Evolutionary conservation across 2,329 filamentous ascomycete species (phyloP).

Genomic region (Scytalidium lignicola): DNA sequence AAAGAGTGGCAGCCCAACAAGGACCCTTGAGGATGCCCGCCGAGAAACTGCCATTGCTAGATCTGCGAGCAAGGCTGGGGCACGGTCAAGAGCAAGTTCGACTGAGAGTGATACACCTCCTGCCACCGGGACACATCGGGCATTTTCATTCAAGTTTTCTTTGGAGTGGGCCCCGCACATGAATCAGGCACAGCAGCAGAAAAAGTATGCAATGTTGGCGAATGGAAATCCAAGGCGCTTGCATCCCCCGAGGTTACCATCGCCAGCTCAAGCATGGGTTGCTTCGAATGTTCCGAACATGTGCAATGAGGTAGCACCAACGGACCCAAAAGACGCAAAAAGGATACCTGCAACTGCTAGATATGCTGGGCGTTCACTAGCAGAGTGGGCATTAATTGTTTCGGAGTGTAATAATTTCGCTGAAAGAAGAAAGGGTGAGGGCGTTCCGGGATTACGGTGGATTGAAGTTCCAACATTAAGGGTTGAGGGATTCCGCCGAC

Average conservation of each 20-base stretch:
- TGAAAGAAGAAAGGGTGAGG: conserved; percentile 69
- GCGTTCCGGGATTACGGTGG: conserved; percentile 58
- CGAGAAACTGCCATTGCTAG: conserved; percentile 45
- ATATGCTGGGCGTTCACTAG: conserved; percentile 68
- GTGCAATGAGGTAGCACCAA: conserved; percentile 18
- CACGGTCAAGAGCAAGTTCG: conserved; percentile 33
- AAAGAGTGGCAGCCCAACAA: conserved; percentile 25
- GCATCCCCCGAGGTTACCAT: conserved; percentile 62
- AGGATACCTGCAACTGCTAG: conserved; percentile 37
- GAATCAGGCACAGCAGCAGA: conserved; percentile 15
- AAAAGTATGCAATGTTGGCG: conserved; percentile 32
- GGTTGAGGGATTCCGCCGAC: conserved; percentile 54
- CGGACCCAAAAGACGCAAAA: conserved; percentile 16
- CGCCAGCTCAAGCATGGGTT: conserved; percentile 62
- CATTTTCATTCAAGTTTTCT: conserved; percentile 69
- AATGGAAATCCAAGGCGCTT: conserved; percentile 42
- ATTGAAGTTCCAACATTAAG: conserved; percentile 65
- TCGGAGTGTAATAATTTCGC: conserved; percentile 79
- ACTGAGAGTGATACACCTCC: conserved; percentile 49
- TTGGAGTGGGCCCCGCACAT: conserved; percentile 56
- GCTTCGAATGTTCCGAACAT: conserved; percentile 28
- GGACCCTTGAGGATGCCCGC: conserved; percentile 45
- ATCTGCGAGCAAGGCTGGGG: conserved; percentile 36
- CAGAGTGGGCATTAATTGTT: conserved; percentile 72
- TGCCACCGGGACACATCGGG: conserved; percentile 36